Base-by-base conservation (phyloP, 768 basidiomycete genomes). In the Roridomyces roridus region DNA sequence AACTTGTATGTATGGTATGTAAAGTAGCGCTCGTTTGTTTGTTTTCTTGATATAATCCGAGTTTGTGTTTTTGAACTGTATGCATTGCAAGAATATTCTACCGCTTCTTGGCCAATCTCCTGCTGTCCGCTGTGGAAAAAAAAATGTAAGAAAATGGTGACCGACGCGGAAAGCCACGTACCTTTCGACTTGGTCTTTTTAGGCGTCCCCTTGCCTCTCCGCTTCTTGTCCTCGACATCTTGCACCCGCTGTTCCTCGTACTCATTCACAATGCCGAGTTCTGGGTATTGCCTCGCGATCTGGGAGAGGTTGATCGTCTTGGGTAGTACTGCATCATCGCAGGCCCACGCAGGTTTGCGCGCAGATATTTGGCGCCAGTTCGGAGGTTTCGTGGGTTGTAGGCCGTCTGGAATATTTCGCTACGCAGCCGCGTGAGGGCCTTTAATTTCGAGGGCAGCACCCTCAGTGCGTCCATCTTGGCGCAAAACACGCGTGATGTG, bases 321-420 rank as follows among this genome's bases (percentile, higher is more conserved):
- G 90, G 91, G 74, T 96, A 95, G 76, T 98, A 98, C 5, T 83
- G 76, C 61, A 89, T 68, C 88, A 97, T 91, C 24, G 92, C 82
- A 0, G 94, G 94, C 0, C 96, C 96, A 0, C 88, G 85, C 31
- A 98, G 84, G 17, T 89, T 81, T 14, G 83, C 80, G 18, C 89
- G 86, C 42, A 98, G 85, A 76, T 96, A 94, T 76, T 98, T 98
- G 24, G 94, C 89, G 17, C 96, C 96, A 0, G 91, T 95, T 17
- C 96, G 87, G 14, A 85, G 69, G 24, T 83, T 84, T 3, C 81
- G 81, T 0, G 96, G 96, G 73, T 98, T 98, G 75, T 91, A 94
- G 4, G 89, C 79, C 9, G 93, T 96, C 67, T 94, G 85, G 68
- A 98, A 96, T 49, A 98, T 84, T 37, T 79, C 68, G 68, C 85